Conservation (phyloP, 2,329 filamentous ascomycete genomes). For the Fusarium annulatum region DNA sequence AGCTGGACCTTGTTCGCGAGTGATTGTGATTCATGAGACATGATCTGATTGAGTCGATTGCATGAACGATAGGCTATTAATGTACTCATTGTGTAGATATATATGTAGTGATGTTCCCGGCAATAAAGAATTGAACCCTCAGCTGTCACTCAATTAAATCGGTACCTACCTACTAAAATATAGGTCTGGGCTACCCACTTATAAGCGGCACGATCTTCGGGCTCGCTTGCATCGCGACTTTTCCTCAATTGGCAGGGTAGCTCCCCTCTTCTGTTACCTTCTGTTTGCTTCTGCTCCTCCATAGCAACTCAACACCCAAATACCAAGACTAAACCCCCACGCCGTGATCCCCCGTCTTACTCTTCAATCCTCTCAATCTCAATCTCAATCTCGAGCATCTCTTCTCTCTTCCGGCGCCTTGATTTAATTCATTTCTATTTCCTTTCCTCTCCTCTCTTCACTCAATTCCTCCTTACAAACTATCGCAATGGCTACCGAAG, state of each 20-base stretch:
- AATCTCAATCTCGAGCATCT: neutral
- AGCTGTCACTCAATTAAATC: neutral
- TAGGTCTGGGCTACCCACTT: constrained; percentile 29
- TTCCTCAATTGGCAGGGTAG: constrained; percentile 36
- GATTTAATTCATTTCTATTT: neutral
- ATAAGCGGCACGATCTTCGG: constrained; percentile 37
- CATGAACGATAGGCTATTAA: neutral
- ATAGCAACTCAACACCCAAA: neutral
- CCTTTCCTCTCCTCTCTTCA: neutral
- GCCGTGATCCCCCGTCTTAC: neutral
- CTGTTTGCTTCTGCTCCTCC: constrained; percentile 28
- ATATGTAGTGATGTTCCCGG: neutral
- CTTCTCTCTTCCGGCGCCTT: constrained; percentile 4
- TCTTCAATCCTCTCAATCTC: constrained; percentile 7
- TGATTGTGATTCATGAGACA: neutral
- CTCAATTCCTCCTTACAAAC: neutral
- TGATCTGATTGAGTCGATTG: neutral
- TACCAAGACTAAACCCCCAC: constrained; percentile 7
- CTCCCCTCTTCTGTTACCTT: constrained; percentile 41
- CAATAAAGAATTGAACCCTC: neutral
- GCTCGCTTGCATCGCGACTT: constrained; percentile 40
- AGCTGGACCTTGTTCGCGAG: neutral
- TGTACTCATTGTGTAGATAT: neutral
- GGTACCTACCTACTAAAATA: too few species aligned
- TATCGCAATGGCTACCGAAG: constrained; percentile 55